phyloP scores from a whole-genome alignment of 169 alveolate species.

The Cryptosporidium ubiquitum region DNA sequence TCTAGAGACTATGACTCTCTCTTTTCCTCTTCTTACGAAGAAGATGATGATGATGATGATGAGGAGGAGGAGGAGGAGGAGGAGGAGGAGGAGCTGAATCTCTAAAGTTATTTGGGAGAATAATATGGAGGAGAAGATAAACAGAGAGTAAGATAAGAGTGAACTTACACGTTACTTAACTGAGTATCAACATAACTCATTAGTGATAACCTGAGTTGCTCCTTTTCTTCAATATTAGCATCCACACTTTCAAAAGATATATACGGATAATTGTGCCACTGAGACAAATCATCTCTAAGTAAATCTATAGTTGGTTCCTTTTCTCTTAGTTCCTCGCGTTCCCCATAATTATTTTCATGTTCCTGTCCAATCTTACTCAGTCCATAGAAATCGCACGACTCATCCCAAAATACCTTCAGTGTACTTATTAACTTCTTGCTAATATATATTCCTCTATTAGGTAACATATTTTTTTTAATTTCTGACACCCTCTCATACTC shows the following conservation, averaged over 20 bases:
- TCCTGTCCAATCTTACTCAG: background rate
- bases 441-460: constrained; percentile 32
- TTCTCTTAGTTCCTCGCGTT: background rate
- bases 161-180: constrained; percentile 33
- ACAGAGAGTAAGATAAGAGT: background rate
- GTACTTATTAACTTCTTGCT: constrained; percentile 18
- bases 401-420: constrained; percentile 42
- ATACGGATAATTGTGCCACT: constrained; percentile 69
- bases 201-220: constrained; percentile 26
- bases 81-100: too few species aligned
- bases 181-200: constrained; percentile 68
- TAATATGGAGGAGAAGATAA: constrained; percentile 5
- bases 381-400: constrained; percentile 42
- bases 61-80: constrained; percentile 15
- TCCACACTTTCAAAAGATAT: constrained; percentile 51
- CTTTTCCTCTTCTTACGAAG: constrained; percentile 1
- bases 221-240: constrained; percentile 30
- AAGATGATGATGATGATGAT: constrained; percentile 3
- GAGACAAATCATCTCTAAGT: constrained; percentile 33
- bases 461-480: background rate
- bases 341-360: background rate
- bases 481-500: background rate
- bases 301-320: constrained; percentile 1
- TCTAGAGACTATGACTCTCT: constrained; percentile 20
- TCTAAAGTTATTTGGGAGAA: too few species aligned